These are phyloP conservation scores for Quillaja saponaria DNA, from an alignment of 306 rosid species.

Conservation along the genomic window DNA sequence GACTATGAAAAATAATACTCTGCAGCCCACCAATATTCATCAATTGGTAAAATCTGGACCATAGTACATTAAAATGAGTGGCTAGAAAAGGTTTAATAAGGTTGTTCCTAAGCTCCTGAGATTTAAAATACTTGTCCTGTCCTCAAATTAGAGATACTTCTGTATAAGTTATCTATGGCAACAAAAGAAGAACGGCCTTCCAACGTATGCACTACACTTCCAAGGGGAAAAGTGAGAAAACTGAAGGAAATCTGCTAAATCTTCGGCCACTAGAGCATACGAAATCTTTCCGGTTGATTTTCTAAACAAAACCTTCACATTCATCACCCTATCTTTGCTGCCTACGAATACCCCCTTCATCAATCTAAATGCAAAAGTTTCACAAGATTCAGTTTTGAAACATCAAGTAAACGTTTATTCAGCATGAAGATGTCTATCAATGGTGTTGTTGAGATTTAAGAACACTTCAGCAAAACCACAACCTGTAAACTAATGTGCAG, in stretches of 20 bases:
- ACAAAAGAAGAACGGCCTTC: conserved; percentile 5
- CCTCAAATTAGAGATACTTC: no score
- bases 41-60: no score
- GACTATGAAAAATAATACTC: no score
- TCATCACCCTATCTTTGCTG: neutral
- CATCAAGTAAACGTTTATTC: neutral
- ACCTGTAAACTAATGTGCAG: no score
- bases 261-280: conserved; percentile 8
- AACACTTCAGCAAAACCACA: conserved; percentile 24
- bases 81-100: no score
- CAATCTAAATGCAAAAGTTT: neutral
- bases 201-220: conserved; percentile 16
- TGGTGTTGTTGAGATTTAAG: conserved; percentile 16
- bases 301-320: conserved; percentile 5
- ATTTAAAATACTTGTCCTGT: no score
- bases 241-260: conserved; percentile 24
- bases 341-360: neutral
- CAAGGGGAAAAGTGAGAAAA: conserved; percentile 28
- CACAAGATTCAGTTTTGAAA: no score
- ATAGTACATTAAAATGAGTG: no score
- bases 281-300: conserved; percentile 6
- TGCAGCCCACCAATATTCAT: no score
- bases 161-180: conserved; percentile 8
- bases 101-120: no score
- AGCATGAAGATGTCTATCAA: neutral